These are phyloP conservation scores for Inonotus hispidus DNA, from an alignment of 1,284 basidiomycete genomes.

Conservation along the genomic window DNA sequence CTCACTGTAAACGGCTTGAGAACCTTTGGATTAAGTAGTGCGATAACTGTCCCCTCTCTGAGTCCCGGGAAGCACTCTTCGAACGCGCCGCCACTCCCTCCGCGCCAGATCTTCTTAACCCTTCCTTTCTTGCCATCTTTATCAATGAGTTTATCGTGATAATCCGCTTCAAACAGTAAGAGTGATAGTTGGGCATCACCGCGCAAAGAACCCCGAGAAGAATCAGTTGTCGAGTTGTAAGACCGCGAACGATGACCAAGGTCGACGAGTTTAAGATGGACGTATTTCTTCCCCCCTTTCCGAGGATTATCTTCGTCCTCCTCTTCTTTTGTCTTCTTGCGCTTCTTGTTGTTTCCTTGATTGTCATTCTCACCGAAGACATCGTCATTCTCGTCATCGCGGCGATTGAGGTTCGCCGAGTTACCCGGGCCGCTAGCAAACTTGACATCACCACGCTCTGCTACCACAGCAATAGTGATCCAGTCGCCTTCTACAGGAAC, in stretches of 20 bases:
- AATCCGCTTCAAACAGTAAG: conserved; percentile 85
- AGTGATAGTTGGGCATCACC: conserved; percentile 84
- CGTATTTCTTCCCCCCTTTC: conserved; percentile 72
- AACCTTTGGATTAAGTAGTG: conserved; percentile 84
- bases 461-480: conserved; percentile 86
- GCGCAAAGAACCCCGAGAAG: conserved; percentile 34
- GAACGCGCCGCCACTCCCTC: conserved; percentile 90
- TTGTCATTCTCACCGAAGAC: neutral
- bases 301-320: conserved; percentile 31
- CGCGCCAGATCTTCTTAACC: conserved; percentile 66
- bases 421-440: conserved; percentile 60
- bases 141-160: conserved; percentile 45
- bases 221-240: conserved; percentile 41
- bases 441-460: conserved; percentile 73
- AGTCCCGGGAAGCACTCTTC: conserved; percentile 79
- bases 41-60: conserved; percentile 84
- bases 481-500: conserved; percentile 90
- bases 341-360: neutral
- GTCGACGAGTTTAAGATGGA: conserved; percentile 83
- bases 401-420: conserved; percentile 34
- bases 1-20: conserved; percentile 79
- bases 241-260: conserved; percentile 55
- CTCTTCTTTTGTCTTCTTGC: conserved; percentile 24
- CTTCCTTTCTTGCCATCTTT: conserved; percentile 36
- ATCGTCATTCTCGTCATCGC: conserved; percentile 33